These are phyloP conservation scores for Ilex asprella DNA, from an alignment of 257 asterid species.

Conservation along the genomic window DNA sequence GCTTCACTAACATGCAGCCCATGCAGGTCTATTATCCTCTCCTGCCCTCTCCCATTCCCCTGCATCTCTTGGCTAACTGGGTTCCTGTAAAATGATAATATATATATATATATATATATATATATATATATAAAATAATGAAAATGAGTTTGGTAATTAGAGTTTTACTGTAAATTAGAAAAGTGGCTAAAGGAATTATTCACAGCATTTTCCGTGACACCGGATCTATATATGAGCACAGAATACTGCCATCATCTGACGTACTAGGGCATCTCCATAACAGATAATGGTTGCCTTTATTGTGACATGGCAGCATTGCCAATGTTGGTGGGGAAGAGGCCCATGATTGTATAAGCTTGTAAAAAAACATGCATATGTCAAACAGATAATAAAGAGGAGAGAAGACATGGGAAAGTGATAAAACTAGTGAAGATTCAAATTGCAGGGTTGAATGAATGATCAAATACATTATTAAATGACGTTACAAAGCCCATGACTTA, in stretches of 20 bases:
- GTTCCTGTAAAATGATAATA: conserved; percentile 44
- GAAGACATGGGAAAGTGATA: neutral
- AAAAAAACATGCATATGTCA: too few relatives aligned
- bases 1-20: conserved; percentile 98
- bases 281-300: too few relatives aligned
- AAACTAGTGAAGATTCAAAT: too few relatives aligned
- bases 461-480: too few relatives aligned
- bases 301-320: too few relatives aligned
- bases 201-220: neutral
- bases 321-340: too few relatives aligned
- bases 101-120: neutral
- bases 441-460: too few relatives aligned
- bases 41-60: conserved; percentile 55
- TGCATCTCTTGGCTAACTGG: conserved; percentile 37
- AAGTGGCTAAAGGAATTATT: neutral
- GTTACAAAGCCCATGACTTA: too few relatives aligned
- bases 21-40: conserved; percentile 86
- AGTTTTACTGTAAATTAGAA: neutral
- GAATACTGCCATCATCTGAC: too few relatives aligned
- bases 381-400: too few relatives aligned
- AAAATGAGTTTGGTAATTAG: neutral
- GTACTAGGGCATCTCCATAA: too few relatives aligned
- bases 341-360: too few relatives aligned
- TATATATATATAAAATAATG: neutral
- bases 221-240: neutral